A percentile compares a stretch with the other conserved stretches of the same genome.
Conservation (phyloP, 371 early-diverging fungal genomes). For the Mucor plumbeus region DNA sequence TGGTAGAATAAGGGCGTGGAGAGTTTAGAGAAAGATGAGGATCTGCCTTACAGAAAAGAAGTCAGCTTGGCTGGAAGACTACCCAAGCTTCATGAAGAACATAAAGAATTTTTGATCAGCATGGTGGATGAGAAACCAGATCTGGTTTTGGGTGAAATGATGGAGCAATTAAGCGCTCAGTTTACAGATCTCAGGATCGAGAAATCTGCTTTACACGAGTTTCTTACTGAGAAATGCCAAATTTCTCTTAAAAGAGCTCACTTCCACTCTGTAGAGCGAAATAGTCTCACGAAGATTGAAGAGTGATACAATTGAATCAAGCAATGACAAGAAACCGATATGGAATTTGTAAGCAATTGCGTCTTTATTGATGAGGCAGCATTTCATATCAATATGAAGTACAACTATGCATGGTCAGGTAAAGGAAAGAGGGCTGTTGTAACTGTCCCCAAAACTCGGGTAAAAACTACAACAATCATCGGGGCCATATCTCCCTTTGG, state of each 20-base stretch:
- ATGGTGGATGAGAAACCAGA: constrained; percentile 19
- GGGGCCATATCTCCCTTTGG: constrained; percentile 16
- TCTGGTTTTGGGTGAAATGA: constrained; percentile 27
- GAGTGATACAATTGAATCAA: constrained; percentile 25
- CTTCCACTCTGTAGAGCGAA: constrained; percentile 29
- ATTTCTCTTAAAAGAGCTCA: constrained; percentile 30
- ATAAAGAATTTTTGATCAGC: constrained; percentile 15
- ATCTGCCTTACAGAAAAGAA: constrained; percentile 9
- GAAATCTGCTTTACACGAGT: constrained; percentile 25
- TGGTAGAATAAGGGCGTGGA: no score
- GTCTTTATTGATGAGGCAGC: not conserved
- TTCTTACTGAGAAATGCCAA: constrained; percentile 32
- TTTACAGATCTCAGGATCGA: constrained; percentile 29
- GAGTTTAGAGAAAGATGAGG: no score
- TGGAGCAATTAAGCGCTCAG: constrained; percentile 23
- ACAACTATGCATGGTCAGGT: constrained; percentile 13
- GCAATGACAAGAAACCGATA: constrained; percentile 20
- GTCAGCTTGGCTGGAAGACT: constrained; percentile 21
- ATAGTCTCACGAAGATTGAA: constrained; percentile 27
- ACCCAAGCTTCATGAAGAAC: constrained; percentile 21
- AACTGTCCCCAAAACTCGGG: constrained; percentile 13
- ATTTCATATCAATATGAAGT: constrained; percentile 19
- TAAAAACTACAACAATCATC: constrained; percentile 13
- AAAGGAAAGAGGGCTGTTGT: constrained; percentile 12
- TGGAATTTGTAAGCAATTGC: constrained; percentile 29